These are phyloP conservation scores for Aspergillus versicolor DNA, from an alignment of 2,329 filamentous ascomycete genomes.

Conservation along the genomic window DNA sequence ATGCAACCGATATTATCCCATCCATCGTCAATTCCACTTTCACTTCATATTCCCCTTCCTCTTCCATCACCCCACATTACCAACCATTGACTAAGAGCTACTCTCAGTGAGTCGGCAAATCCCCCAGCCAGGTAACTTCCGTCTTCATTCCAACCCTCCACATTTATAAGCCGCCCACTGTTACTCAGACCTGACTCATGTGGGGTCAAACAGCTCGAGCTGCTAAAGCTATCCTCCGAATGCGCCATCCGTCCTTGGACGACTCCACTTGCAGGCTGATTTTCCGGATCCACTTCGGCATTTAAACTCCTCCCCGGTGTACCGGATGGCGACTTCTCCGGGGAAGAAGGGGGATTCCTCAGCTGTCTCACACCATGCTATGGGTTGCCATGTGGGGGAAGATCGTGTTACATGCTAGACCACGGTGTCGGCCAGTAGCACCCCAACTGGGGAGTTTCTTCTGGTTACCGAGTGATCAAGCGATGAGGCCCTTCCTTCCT, in stretches of 20 bases:
- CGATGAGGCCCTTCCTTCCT: neutral
- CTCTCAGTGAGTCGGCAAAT: conserved; percentile 7
- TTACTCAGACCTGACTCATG: conserved; percentile 36
- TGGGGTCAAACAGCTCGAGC: conserved; percentile 21
- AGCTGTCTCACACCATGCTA: too few species aligned
- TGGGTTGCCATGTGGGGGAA: too few species aligned
- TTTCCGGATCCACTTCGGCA: conserved; percentile 20
- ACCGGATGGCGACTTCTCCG: conserved; percentile 21
- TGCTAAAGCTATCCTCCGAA: neutral
- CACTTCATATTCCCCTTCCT: neutral
- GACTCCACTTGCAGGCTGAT: neutral
- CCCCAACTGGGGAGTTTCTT: neutral
- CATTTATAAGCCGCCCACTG: conserved; percentile 15
- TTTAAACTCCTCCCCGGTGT: conserved; percentile 19
- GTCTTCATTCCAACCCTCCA: neutral
- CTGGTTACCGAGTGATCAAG: neutral
- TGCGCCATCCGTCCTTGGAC: neutral
- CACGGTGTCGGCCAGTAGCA: neutral
- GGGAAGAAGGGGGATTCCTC: neutral
- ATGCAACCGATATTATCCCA: too few species aligned
- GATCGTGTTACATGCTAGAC: too few species aligned
- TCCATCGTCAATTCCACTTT: too few species aligned
- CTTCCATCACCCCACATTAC: neutral
- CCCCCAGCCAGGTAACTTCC: neutral
- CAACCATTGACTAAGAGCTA: neutral